These are phyloP conservation scores for Chaetomium globosum DNA, from an alignment of 2,329 filamentous ascomycete species.

Conservation along the genomic window DNA sequence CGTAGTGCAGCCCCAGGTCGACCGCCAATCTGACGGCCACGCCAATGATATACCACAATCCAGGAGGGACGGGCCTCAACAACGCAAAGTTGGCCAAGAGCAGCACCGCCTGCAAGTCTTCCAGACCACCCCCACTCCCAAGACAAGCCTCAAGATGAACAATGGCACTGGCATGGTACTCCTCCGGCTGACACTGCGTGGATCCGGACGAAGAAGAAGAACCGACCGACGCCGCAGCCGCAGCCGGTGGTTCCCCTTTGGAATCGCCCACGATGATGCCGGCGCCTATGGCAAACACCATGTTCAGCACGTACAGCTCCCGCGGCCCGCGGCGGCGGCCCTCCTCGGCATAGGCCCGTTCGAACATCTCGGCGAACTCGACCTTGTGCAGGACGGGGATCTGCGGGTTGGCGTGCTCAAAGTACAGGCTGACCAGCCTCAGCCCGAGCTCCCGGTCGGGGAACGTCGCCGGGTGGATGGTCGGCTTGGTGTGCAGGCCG, in stretches of 20 bases:
- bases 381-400: conserved; percentile 87
- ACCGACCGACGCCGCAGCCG: conserved; percentile 30
- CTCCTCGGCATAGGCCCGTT: conserved; percentile 73
- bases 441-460: conserved; percentile 74
- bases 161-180: conserved; percentile 94
- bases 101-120: conserved; percentile 91
- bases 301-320: conserved; percentile 93
- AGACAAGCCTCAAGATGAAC: conserved; percentile 87
- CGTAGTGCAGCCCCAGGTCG: conserved; percentile 88
- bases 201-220: conserved; percentile 31
- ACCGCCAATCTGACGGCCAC: conserved; percentile 88
- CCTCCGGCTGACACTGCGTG: conserved; percentile 75
- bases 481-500: conserved; percentile 87
- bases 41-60: conserved; percentile 95
- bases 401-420: conserved; percentile 94
- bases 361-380: conserved; percentile 87
- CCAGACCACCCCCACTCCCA: conserved; percentile 82
- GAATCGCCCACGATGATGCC: conserved; percentile 81
- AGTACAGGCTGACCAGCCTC: conserved; percentile 79
- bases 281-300: conserved; percentile 93
- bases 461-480: conserved; percentile 81
- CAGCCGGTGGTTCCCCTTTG: conserved; percentile 37
- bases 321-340: conserved; percentile 69
- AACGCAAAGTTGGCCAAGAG: conserved; percentile 89
- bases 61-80: conserved; percentile 85